Base-by-base conservation (phyloP, 176 grass and related monocot species). In the Pharus latifolius region DNA sequence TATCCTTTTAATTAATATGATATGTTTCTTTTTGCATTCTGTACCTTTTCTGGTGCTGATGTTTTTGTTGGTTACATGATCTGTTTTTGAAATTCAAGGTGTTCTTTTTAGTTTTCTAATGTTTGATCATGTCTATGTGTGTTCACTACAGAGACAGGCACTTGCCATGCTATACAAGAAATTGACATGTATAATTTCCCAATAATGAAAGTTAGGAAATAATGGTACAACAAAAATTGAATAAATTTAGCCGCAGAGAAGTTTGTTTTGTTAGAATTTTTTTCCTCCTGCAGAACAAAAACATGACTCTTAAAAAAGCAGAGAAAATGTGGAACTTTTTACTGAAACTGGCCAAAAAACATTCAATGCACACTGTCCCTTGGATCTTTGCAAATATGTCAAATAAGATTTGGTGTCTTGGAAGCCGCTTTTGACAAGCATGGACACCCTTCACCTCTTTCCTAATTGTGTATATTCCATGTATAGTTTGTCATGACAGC, bases 1-100 rank as follows among this genome's bases (percentile, higher is more conserved):
- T 99, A 99, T 99, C 95, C 95, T 99, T 42, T 77, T 68, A 6
- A 56, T 49, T 77, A 67, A n/a, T 74, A 67, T 61, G 51, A 72
- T 73, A 48, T 69, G 30, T 60, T 48, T 24, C 28, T 50, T n/a
- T 69, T 48, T 70, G 47, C 30, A 69, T 49, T 16, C 40, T 28
- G 47, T 67, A 41, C 43, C 23, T 28, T 48, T 67, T 72, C 1
- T 40, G 37, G 46, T 29, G 37, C 17, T 70, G 15, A 24, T 17
- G 18, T 17, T 19, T 55, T 30, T 31, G 17, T 51, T 72, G 32
- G 11, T 37, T 55, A 45, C 42, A 40, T 56, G 48, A 52, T 75
- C 57, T 65, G 17, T 28, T 50, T 3, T 50, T 75, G 49, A 28
- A 23, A 52, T 23, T 40, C 22, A 7, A 20, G 15, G 38, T 60